Conservation (phyloP, 495 filamentous ascomycete species). For the Darksidea phi region DNA sequence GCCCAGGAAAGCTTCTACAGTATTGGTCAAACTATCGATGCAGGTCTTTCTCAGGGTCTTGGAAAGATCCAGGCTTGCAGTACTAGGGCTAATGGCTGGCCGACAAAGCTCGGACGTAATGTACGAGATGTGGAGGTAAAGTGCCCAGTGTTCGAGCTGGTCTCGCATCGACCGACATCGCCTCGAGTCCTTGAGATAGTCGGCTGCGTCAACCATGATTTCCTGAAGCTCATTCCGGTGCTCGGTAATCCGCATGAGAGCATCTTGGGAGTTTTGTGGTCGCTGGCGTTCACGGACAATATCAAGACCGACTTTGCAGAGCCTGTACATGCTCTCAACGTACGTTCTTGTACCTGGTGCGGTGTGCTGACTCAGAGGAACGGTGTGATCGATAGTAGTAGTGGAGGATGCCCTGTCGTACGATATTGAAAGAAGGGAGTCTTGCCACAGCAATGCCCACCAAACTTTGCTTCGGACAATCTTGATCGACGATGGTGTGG, state of each 20-base stretch:
- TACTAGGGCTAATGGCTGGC: conserved; percentile 55
- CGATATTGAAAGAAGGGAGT: conserved; percentile 59
- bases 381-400: conserved; percentile 50
- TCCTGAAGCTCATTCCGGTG: conserved; percentile 53
- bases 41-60: conserved; percentile 54
- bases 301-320: conserved; percentile 55
- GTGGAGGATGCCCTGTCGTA: conserved; percentile 59
- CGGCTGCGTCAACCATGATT: conserved; percentile 54
- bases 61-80: conserved; percentile 43
- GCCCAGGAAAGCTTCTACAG: conserved; percentile 65
- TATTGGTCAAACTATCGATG: conserved; percentile 62
- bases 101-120: conserved; percentile 61
- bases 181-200: conserved; percentile 53
- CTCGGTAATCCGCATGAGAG: conserved; percentile 49
- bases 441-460: conserved; percentile 65
- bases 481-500: conserved; percentile 39
- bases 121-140: conserved; percentile 60
- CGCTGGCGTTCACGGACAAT: conserved; percentile 57
- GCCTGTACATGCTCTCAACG: conserved; percentile 55
- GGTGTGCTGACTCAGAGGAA: conserved; percentile 48
- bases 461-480: conserved; percentile 39
- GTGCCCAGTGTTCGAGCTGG: conserved; percentile 55
- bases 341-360: conserved; percentile 50
- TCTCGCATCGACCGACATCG: conserved; percentile 51
- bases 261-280: conserved; percentile 47